Conservation (phyloP, 2,329 filamentous ascomycete genomes). For the Furcasterigmium furcatum region DNA sequence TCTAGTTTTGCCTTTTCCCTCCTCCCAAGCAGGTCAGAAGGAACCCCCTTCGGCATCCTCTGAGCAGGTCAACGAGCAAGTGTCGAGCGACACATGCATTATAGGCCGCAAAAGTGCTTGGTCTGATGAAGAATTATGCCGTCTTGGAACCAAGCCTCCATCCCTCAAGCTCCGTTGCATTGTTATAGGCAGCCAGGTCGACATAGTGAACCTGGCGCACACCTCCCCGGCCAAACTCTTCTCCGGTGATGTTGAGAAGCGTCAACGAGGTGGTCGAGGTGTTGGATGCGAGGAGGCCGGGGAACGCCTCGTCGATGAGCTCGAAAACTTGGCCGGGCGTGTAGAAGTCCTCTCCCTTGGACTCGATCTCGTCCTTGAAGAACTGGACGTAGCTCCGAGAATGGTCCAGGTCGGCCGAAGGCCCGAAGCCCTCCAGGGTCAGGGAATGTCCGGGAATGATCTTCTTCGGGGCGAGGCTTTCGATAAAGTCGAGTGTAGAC, state of each 20-base stretch:
- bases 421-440: background rate
- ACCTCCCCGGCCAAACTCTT: conserved; percentile 8
- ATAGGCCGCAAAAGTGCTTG: too few species aligned
- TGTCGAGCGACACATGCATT: too few species aligned
- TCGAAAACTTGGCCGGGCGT: conserved; percentile 3
- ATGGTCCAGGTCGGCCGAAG: conserved; percentile 1
- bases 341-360: conserved; percentile 5
- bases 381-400: conserved; percentile 5
- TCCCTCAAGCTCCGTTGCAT: background rate
- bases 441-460: conserved; percentile 8
- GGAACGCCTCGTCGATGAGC: conserved; percentile 2
- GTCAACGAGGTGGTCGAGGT: background rate
- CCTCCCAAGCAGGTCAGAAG: too few species aligned
- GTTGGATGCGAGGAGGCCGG: conserved; percentile 1
- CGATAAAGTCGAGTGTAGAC: conserved; percentile 5
- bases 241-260: conserved; percentile 6
- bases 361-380: conserved; percentile 7
- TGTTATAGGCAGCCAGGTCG: background rate
- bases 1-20: too few species aligned
- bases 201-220: conserved; percentile 1
- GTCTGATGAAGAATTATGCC: too few species aligned
- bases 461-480: background rate
- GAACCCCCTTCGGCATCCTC: too few species aligned
- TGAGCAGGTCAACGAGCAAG: too few species aligned
- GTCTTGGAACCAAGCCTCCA: background rate